These are phyloP conservation scores for Macrophomina tecta DNA, from an alignment of 2,329 filamentous ascomycete genomes.

Conservation along the genomic window DNA sequence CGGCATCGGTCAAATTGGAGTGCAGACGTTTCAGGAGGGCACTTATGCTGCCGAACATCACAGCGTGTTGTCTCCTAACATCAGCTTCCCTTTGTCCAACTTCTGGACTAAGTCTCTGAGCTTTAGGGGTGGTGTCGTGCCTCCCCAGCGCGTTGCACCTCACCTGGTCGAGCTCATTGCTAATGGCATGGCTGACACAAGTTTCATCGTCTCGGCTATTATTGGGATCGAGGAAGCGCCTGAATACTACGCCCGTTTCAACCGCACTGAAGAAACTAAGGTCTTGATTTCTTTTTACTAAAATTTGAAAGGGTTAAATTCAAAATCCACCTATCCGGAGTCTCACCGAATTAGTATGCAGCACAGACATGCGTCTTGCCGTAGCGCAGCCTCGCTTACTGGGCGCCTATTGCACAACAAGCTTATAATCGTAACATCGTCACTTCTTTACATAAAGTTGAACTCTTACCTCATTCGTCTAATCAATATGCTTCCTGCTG, in stretches of 20 bases:
- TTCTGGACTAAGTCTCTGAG: constrained; percentile 30
- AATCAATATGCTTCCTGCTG: no score
- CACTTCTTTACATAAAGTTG: no score
- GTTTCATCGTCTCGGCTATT: constrained; percentile 30
- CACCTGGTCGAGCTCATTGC: constrained; percentile 31
- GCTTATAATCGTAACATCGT: no score
- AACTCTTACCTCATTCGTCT: no score
- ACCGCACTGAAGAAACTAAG: constrained; percentile 33
- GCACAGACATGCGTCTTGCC: no score
- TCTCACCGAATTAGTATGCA: no score
- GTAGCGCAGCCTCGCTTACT: no score
- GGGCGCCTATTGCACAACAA: no score
- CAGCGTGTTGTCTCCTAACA: constrained; percentile 5
- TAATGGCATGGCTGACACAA: constrained; percentile 31
- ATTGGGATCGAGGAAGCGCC: constrained; percentile 35
- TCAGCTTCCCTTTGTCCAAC: constrained; percentile 29
- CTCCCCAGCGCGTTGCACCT: constrained; percentile 28
- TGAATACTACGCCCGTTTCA: constrained; percentile 33
- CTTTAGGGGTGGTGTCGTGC: constrained; percentile 30
- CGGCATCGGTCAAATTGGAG: constrained; percentile 34
- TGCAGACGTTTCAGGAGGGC: constrained; percentile 26
- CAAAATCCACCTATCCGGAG: no score
- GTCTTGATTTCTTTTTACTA: constrained; percentile 32
- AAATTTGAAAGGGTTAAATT: no score
- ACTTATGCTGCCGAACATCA: constrained; percentile 31